These are phyloP conservation scores for Nakazawaea wickerhamii DNA, from an alignment of 805 yeast species.

Conservation along the genomic window DNA sequence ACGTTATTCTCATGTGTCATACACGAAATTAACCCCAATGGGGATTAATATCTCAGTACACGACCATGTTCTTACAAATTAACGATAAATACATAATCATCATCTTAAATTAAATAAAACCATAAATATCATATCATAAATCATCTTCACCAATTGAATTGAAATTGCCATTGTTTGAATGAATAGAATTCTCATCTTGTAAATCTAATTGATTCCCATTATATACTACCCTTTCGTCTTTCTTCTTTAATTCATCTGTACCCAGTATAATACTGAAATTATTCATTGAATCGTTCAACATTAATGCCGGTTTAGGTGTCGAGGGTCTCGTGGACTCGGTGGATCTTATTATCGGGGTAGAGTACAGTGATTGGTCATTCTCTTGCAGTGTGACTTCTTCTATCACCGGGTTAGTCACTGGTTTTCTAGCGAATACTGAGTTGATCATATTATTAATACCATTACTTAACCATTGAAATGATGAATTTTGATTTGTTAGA, in stretches of 20 bases:
- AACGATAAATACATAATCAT: too few relatives aligned
- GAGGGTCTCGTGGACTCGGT: slow-evolving; percentile 9
- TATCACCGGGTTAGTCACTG: too few relatives aligned
- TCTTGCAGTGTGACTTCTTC: not conserved
- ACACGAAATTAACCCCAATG: too few relatives aligned
- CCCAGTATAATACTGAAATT: slow-evolving; percentile 17
- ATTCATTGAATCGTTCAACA: slow-evolving; percentile 19
- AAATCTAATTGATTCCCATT: slow-evolving; percentile 52
- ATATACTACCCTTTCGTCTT: slow-evolving; percentile 40
- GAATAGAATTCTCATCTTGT: too few relatives aligned
- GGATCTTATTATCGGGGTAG: slow-evolving; percentile 10
- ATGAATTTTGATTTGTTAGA: slow-evolving; percentile 7
- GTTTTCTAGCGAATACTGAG: slow-evolving; percentile 2
- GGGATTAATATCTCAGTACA: too few relatives aligned
- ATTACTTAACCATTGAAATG: slow-evolving; percentile 12
- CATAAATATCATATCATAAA: too few relatives aligned
- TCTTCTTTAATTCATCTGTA: slow-evolving; percentile 17
- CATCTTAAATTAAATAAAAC: too few relatives aligned
- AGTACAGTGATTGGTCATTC: slow-evolving; percentile 9
- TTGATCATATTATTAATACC: slow-evolving; percentile 10
- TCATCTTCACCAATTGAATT: slow-evolving; percentile 2
- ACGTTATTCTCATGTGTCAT: too few relatives aligned
- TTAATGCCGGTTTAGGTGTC: slow-evolving; percentile 17
- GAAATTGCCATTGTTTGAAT: slow-evolving; percentile 26
- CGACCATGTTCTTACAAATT: too few relatives aligned